Percentiles rank a stretch among this genome's conserved stretches.
These are phyloP conservation scores for Sporothrix variecibatus DNA, from an alignment of 2,329 filamentous ascomycete genomes.

Conservation along the genomic window DNA sequence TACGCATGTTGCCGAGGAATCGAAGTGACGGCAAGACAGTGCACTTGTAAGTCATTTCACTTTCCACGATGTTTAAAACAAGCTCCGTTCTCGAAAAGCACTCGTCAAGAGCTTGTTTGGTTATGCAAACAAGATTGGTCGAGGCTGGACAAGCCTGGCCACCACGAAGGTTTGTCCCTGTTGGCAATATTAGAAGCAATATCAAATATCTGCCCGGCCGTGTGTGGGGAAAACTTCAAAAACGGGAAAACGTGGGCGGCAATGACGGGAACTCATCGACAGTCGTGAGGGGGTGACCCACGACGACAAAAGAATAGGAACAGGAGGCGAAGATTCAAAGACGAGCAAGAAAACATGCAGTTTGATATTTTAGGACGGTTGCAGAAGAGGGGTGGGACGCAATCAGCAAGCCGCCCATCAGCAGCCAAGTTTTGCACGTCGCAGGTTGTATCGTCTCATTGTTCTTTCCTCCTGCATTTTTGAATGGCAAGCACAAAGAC, in stretches of 20 bases:
- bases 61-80: neutral
- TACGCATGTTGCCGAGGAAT: neutral
- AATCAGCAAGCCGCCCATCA: neutral
- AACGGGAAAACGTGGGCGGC: neutral
- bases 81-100: neutral
- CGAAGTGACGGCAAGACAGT: neutral
- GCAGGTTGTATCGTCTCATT: neutral
- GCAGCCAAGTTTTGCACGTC: neutral
- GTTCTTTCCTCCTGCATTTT: neutral
- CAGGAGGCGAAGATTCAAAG: neutral
- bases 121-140: neutral
- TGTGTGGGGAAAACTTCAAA: neutral
- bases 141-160: neutral
- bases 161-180: neutral
- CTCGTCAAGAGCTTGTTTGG: neutral
- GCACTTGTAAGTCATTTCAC: neutral
- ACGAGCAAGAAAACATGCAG: neutral
- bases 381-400: slow-evolving; percentile 14
- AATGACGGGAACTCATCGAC: neutral
- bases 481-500: neutral
- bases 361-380: slow-evolving; percentile 4
- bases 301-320: neutral
- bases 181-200: slow-evolving; percentile 8
- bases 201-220: neutral
- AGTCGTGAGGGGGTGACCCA: neutral